phyloP scores from a whole-genome alignment of 1,284 basidiomycete species.

The Ustilago cynodontis region DNA sequence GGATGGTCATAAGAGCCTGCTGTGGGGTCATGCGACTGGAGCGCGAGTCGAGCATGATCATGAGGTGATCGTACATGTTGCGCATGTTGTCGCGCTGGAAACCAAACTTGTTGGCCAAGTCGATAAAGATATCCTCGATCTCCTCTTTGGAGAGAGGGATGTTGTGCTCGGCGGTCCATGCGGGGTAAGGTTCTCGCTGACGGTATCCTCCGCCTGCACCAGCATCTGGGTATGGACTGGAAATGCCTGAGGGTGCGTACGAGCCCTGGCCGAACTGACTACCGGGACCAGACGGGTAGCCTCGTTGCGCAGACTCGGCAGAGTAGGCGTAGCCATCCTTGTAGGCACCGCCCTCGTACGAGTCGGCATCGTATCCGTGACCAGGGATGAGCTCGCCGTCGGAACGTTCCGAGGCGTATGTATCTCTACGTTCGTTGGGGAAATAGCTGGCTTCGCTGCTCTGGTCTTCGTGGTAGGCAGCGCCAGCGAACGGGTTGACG shows the following conservation, averaged over 20 bases:
- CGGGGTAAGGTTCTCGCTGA: conserved; percentile 82
- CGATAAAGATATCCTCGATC: conserved; percentile 98
- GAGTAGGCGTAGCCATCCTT: conserved; percentile 58
- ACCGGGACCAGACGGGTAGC: conserved; percentile 53
- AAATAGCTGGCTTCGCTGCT: conserved; percentile 59
- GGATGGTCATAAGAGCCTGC: conserved; percentile 88
- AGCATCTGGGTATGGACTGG: conserved; percentile 55
- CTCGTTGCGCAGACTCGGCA: conserved; percentile 53
- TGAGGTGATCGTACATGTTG: conserved; percentile 91
- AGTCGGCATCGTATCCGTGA: conserved; percentile 62
- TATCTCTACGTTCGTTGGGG: conserved; percentile 61
- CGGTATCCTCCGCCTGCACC: conserved; percentile 59
- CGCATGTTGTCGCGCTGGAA: conserved; percentile 85
- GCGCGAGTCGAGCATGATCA: conserved; percentile 88
- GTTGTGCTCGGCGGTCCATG: conserved; percentile 90
- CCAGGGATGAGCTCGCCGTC: conserved; percentile 62
- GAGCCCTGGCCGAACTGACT: conserved; percentile 52
- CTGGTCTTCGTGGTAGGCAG: conserved; percentile 58
- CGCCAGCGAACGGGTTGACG: conserved; percentile 57
- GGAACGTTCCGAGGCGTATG: conserved; percentile 62
- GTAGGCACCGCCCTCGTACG: conserved; percentile 61
- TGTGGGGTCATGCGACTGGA: conserved; percentile 88
- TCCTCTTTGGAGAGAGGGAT: conserved; percentile 98
- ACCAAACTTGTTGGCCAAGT: conserved; percentile 98
- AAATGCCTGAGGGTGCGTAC: conserved; percentile 63